phyloP scores from a whole-genome alignment of 192 early-diverging fungal genomes.

The Paraglomus occultum region DNA sequence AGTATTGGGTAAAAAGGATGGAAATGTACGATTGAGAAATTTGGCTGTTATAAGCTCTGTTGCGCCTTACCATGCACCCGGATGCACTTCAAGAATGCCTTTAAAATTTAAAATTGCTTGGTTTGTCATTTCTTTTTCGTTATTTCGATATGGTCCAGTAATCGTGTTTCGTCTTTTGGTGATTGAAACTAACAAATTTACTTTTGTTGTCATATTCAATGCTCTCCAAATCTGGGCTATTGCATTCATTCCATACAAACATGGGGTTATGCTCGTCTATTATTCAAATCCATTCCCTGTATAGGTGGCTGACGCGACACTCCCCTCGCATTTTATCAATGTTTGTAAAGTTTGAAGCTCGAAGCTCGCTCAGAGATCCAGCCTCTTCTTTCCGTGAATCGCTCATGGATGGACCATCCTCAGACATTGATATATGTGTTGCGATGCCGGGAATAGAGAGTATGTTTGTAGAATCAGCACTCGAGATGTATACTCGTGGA shows the following conservation, averaged over 20 bases:
- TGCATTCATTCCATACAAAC: no score
- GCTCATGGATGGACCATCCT: background rate
- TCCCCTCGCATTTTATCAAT: conserved; percentile 3
- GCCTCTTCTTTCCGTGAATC: background rate
- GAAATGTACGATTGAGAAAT: background rate
- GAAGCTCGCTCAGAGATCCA: conserved; percentile 6
- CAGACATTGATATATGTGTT: conserved; percentile 12
- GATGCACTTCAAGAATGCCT: conserved; percentile 11
- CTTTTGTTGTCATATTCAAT: no score
- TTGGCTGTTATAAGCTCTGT: conserved; percentile 28
- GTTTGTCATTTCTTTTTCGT: conserved; percentile 10
- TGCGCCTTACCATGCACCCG: conserved; percentile 21
- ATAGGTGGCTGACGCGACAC: conserved; percentile 18
- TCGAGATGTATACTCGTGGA: conserved; percentile 27
- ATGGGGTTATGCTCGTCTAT: no score
- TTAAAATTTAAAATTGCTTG: conserved; percentile 30
- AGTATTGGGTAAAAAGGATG: conserved; percentile 5
- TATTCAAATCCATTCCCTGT: no score
- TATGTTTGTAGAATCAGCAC: conserved; percentile 16
- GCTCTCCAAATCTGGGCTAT: no score
- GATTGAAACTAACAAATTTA: no score
- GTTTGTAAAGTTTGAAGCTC: conserved; percentile 19
- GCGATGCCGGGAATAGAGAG: conserved; percentile 7
- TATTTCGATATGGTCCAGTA: no score
- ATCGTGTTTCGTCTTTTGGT: no score